Percentiles rank a stretch among this genome's conserved stretches.
These are phyloP conservation scores for Lichtheimia ornata DNA, from an alignment of 371 early-diverging fungal genomes.

Conservation along the genomic window DNA sequence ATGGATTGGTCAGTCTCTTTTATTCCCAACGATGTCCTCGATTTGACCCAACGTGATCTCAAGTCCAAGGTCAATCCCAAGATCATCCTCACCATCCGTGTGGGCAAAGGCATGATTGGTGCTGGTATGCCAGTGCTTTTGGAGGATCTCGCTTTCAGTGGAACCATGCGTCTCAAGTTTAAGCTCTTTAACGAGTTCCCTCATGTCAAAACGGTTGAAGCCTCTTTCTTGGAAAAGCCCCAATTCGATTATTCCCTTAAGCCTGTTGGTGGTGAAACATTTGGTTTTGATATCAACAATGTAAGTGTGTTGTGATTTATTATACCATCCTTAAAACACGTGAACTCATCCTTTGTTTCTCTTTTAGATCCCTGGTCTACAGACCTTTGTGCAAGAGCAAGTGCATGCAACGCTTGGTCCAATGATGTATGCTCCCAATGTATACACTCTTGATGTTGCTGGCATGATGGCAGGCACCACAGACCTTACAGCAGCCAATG, in stretches of 20 bases:
- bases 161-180: conserved; percentile 78
- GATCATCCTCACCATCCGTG: conserved; percentile 87
- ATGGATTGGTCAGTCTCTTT: conserved; percentile 95
- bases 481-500: conserved; percentile 64
- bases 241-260: conserved; percentile 92
- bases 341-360: no score
- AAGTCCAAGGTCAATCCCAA: conserved; percentile 85
- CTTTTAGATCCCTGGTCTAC: conserved; percentile 79
- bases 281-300: conserved; percentile 82
- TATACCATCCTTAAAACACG: no score
- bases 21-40: conserved; percentile 78
- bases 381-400: conserved; percentile 80
- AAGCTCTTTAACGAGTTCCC: conserved; percentile 89
- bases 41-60: conserved; percentile 68
- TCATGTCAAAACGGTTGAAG: conserved; percentile 87
- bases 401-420: conserved; percentile 76
- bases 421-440: conserved; percentile 89
- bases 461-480: conserved; percentile 77
- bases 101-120: conserved; percentile 89
- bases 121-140: conserved; percentile 93
- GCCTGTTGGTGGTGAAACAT: conserved; percentile 91
- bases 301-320: conserved; percentile 37
- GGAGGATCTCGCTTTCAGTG: conserved; percentile 90
- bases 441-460: conserved; percentile 82
- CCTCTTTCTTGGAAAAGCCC: conserved; percentile 90